Conservation (phyloP, 2,329 filamentous ascomycete species). For the Orbilia quercus region DNA sequence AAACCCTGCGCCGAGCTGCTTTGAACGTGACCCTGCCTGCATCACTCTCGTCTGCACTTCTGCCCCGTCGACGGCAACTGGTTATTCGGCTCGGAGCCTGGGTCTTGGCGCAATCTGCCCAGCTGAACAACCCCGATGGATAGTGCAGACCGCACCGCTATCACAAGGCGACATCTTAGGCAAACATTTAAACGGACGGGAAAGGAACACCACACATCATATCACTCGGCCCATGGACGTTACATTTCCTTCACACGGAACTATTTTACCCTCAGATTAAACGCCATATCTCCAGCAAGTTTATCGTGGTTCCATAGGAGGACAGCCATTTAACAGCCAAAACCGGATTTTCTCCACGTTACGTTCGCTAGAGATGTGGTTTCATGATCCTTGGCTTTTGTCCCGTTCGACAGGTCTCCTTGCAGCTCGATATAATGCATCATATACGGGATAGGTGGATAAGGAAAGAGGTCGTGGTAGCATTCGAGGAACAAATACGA, state of each 20-base stretch:
- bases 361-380: not conserved
- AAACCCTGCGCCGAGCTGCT: not conserved
- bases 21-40: not conserved
- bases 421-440: not conserved
- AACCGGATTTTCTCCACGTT: conserved; percentile 4
- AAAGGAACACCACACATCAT: not conserved
- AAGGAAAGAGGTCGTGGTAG: not conserved
- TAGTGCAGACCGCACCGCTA: not conserved
- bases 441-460: not conserved
- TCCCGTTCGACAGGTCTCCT: not conserved
- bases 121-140: conserved; percentile 21
- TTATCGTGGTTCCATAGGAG: not conserved
- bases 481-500: not conserved
- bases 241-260: not conserved
- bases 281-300: not conserved
- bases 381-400: conserved; percentile 10
- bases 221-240: not conserved
- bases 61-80: not conserved
- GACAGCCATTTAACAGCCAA: conserved; percentile 1
- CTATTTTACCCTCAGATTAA: not conserved
- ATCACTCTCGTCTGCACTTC: not conserved
- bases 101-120: conserved; percentile 20
- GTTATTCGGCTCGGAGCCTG: not conserved
- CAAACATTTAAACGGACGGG: not conserved
- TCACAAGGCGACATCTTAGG: conserved; percentile 19